Conservation (phyloP, 2,329 filamentous ascomycete species). For the Fusarium sp. region DNA sequence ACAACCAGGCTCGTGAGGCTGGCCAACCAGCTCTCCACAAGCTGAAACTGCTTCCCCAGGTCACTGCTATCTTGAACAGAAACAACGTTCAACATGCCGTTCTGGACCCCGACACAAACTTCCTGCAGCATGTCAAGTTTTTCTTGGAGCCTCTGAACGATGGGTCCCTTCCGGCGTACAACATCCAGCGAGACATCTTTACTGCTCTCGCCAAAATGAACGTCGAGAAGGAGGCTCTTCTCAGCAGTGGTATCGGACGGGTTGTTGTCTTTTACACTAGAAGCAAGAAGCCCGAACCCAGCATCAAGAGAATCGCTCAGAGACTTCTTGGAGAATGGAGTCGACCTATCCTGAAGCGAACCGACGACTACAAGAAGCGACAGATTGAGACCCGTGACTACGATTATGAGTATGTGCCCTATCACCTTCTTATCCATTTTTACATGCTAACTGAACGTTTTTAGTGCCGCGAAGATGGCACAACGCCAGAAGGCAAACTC, state of each 20-base stretch:
- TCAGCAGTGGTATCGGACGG: slow-evolving; percentile 95
- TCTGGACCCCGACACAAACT: slow-evolving; percentile 94
- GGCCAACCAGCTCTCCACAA: slow-evolving; percentile 91
- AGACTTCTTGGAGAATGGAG: slow-evolving; percentile 96
- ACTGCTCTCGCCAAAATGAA: slow-evolving; percentile 83
- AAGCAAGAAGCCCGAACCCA: slow-evolving; percentile 88
- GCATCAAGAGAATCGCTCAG: slow-evolving; percentile 95
- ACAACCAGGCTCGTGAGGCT: slow-evolving; percentile 85
- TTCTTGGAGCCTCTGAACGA: slow-evolving; percentile 97
- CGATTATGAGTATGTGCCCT: slow-evolving; percentile 69
- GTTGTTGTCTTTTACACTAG: slow-evolving; percentile 98
- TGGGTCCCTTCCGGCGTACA: slow-evolving; percentile 94
- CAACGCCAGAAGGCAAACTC: slow-evolving; percentile 65
- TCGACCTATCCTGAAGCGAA: slow-evolving; percentile 91
- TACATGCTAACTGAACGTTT: slow-evolving; percentile 32
- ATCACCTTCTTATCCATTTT: not conserved
- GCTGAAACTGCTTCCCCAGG: slow-evolving; percentile 92
- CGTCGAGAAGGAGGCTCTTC: slow-evolving; percentile 90
- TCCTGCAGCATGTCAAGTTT: slow-evolving; percentile 94
- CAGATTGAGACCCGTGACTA: slow-evolving; percentile 75
- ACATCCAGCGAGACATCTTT: slow-evolving; percentile 96
- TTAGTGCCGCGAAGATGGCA: slow-evolving; percentile 68
- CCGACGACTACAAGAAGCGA: slow-evolving; percentile 94
- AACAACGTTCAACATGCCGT: slow-evolving; percentile 88
- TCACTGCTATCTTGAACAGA: slow-evolving; percentile 88